Evolutionary conservation across 1,284 basidiomycete species (phyloP).

Genomic region (Cutaneotrichosporon curvatum): DNA sequence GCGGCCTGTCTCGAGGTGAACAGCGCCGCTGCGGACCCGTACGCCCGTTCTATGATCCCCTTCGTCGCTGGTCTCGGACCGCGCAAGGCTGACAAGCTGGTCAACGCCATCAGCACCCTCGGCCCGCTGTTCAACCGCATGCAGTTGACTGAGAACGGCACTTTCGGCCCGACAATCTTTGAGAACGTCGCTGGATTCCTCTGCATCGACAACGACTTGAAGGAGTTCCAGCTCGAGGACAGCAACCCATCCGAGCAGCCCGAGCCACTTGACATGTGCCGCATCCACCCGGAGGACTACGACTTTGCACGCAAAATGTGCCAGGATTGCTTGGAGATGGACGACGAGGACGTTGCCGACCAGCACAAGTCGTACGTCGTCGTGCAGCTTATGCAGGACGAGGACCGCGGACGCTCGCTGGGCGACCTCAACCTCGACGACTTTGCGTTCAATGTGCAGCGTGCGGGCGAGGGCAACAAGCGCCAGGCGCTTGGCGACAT

Average conservation of each 20-base stretch:
- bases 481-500: conserved; percentile 82
- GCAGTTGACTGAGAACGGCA: conserved; percentile 64
- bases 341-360: conserved; percentile 87
- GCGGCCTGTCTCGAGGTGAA: conserved; percentile 95
- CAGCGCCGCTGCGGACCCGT: conserved; percentile 74
- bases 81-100: conserved; percentile 79
- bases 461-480: conserved; percentile 68
- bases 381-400: conserved; percentile 78
- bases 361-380: conserved; percentile 78
- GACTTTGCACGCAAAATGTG: conserved; percentile 98
- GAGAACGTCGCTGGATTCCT: conserved; percentile 87
- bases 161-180: conserved; percentile 80
- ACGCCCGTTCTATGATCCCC: conserved; percentile 79
- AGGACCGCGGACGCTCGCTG: conserved; percentile 72
- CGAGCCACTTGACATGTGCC: conserved; percentile 89
- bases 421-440: conserved; percentile 91
- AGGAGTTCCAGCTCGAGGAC: conserved; percentile 47
- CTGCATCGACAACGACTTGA: conserved; percentile 67
- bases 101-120: conserved; percentile 69
- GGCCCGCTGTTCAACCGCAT: conserved; percentile 74
- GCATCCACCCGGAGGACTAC: conserved; percentile 97
- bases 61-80: conserved; percentile 93
- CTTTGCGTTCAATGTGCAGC: conserved; percentile 84
- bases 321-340: conserved; percentile 88
- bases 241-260: conserved; percentile 60